Base-by-base conservation (phyloP, 768 basidiomycete genomes). In the Scleroderma citrinum region DNA sequence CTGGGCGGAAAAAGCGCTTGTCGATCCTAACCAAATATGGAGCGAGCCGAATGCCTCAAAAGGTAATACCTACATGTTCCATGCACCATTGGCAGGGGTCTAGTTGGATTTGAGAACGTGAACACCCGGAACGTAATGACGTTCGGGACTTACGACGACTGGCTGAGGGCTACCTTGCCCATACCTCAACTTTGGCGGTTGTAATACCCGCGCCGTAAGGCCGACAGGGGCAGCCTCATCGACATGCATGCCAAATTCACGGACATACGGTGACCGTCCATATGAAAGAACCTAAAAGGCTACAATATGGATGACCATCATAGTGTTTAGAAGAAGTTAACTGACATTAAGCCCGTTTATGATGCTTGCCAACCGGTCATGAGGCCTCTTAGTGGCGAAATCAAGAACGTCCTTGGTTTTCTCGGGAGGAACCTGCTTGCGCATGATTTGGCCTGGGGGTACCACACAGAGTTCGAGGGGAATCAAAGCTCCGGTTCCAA, bases 241-340 rank as follows among this genome's bases (percentile, higher is more conserved):
- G 17, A 92, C 81, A 2, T 69, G 53, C 76, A 92, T 79, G 7
- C 86, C 86, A 53, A 90, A 90, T 60, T 82, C 74, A 36, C 77
- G 74, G 30, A 90, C 78, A 53, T 86, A 88, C 63, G 87, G 80
- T 0, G 84, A 87, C 62, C 85, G 80, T 0, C 83, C 82, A 55
- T 87, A 87, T 23, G 76, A 73, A 48, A 85, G 69, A 34, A 82
- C 76, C 80, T 83, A 46, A 10, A 42, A 16, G 31, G 24, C 14
- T 20, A 2, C 31, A 30, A 21, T 7, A 2, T 5, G 26, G 13
- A 17, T 56, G 19, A 44, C 23, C 29, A 46, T 19, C 17, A 7
- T 29, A 5, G 39, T 26, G 39, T 17, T 23, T 0, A 3, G 16
- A 23, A 26, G 38, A 23, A 26, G 38, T 14, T 10, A 19, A 55